Percentiles rank a stretch among this genome's conserved stretches.
Conservation (phyloP, 345 rosid genomes). For the Melaleuca quinquenervia region DNA sequence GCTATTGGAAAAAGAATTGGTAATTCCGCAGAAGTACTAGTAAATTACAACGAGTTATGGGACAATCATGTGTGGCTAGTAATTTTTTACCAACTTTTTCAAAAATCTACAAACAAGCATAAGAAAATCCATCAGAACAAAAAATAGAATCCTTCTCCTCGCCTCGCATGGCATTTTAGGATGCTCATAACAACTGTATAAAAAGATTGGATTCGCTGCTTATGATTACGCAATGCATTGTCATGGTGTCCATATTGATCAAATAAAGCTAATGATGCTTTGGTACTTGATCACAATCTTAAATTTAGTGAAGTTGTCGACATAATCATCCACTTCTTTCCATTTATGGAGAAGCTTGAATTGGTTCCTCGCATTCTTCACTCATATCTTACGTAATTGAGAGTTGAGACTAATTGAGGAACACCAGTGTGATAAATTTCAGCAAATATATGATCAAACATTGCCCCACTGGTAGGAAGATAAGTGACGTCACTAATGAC, state of each 20-base stretch:
- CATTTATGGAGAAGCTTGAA: not conserved
- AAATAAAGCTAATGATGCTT: not conserved
- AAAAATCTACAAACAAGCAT: no score
- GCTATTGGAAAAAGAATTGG: no score
- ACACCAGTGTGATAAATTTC: not conserved
- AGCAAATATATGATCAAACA: not conserved
- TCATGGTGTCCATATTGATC: not conserved
- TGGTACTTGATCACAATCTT: not conserved
- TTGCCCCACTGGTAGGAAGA: not conserved
- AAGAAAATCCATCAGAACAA: not conserved
- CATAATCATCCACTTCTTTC: not conserved
- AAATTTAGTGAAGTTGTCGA: not conserved
- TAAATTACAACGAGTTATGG: not conserved
- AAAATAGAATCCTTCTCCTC: not conserved
- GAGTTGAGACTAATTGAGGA: not conserved
- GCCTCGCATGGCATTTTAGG: not conserved
- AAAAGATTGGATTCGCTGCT: not conserved
- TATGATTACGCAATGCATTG: not conserved
- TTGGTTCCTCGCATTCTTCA: not conserved
- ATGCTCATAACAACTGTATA: not conserved
- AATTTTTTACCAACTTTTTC: not conserved
- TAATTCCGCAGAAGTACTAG: not conserved
- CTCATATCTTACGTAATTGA: not conserved
- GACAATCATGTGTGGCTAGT: not conserved
- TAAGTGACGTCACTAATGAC: no score